A percentile compares a stretch with the other conserved stretches of the same genome.
phyloP scores from a whole-genome alignment of 2,329 filamentous ascomycete species.

The Cytospora leucostoma region DNA sequence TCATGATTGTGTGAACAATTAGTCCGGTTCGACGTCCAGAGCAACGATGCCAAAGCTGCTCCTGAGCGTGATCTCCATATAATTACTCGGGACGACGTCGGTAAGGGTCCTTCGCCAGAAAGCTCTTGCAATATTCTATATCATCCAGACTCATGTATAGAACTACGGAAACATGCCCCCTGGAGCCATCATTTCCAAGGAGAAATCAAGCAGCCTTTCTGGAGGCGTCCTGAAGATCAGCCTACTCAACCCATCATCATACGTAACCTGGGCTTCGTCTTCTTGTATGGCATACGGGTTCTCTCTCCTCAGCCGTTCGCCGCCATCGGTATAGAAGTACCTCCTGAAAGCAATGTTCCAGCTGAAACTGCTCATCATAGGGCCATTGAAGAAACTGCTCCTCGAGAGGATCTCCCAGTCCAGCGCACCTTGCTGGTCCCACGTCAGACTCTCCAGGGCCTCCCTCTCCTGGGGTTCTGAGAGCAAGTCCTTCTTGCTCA shows the following conservation, averaged over 20 bases:
- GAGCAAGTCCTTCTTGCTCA: conserved; percentile 13
- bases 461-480: not conserved
- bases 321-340: conserved; percentile 9
- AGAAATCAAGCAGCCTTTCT: not conserved
- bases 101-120: too few relatives aligned
- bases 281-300: conserved; percentile 15
- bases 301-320: not conserved
- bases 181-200: conserved; percentile 7
- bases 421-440: conserved; percentile 17
- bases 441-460: not conserved
- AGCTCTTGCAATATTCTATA: too few relatives aligned
- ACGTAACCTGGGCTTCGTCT: not conserved
- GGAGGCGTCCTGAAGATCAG: conserved; percentile 8
- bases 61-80: too few relatives aligned
- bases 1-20: too few relatives aligned
- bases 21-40: too few relatives aligned
- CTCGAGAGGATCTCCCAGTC: conserved; percentile 18
- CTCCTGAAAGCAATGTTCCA: conserved; percentile 19
- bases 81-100: too few relatives aligned
- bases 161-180: conserved; percentile 12
- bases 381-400: conserved; percentile 17
- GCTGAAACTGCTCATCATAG: conserved; percentile 15
- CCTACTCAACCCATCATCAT: conserved; percentile 19
- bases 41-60: too few relatives aligned
- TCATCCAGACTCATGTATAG: too few relatives aligned